phyloP scores from a whole-genome alignment of 1,284 basidiomycete genomes.

The Ustilago bromivora region DNA sequence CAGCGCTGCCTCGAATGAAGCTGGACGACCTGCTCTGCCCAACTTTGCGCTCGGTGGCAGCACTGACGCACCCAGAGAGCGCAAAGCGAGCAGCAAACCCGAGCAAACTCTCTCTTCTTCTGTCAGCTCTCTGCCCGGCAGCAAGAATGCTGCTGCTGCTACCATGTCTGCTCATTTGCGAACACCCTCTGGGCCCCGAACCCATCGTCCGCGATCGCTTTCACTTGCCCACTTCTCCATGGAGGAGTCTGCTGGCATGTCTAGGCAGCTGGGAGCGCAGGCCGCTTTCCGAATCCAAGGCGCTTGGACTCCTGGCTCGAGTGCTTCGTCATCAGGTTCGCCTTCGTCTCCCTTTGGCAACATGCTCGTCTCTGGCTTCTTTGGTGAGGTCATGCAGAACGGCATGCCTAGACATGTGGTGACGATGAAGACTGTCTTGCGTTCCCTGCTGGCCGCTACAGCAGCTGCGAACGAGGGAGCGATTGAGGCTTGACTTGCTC shows the following conservation, averaged over 20 bases:
- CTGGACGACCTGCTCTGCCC: conserved; percentile 19
- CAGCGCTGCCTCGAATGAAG: conserved; percentile 11
- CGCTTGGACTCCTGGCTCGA: conserved; percentile 28
- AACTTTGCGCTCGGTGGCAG: conserved; percentile 25
- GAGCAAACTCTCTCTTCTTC: conserved; percentile 24
- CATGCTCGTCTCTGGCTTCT: conserved; percentile 47
- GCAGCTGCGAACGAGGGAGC: conserved; percentile 21
- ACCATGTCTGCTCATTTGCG: conserved; percentile 25
- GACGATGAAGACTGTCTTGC: conserved; percentile 41
- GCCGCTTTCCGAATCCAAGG: conserved; percentile 23
- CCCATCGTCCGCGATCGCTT: conserved; percentile 41
- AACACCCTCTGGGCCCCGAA: conserved; percentile 22
- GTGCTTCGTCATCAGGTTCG: conserved; percentile 36
- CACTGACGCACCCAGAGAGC: conserved; percentile 6
- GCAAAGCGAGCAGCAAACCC: conserved; percentile 23
- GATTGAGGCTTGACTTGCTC: conserved; percentile 15
- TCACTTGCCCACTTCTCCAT: conserved; percentile 34
- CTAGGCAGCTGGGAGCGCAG: conserved; percentile 23
- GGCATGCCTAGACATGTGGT: conserved; percentile 41
- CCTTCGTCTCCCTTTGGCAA: conserved; percentile 42
- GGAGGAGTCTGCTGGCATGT: conserved; percentile 21
- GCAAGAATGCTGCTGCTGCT: conserved; percentile 8
- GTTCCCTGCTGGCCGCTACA: conserved; percentile 28
- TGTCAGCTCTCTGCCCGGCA: conserved; percentile 19
- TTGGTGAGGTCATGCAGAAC: conserved; percentile 45